Evolutionary conservation across 169 alveolate species (phyloP).

Genomic region (Eimeria necatrix): DNA sequence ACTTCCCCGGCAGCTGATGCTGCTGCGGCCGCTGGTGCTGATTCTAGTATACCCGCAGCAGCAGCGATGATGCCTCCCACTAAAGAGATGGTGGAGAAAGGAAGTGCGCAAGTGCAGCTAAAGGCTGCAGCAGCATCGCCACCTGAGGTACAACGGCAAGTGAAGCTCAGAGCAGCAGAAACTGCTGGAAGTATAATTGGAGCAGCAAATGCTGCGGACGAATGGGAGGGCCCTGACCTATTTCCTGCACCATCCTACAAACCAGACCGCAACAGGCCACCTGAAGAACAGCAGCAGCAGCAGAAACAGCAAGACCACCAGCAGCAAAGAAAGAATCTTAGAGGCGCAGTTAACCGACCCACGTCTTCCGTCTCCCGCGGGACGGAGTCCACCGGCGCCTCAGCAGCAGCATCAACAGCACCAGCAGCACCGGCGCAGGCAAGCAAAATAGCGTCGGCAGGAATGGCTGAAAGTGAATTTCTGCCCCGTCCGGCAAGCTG

Average conservation of each 20-base stretch:
- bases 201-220: slow-evolving; percentile 54
- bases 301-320: background rate
- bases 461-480: background rate
- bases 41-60: background rate
- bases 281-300: background rate
- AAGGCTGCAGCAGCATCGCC: background rate
- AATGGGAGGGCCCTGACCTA: slow-evolving; percentile 63
- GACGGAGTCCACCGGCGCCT: background rate
- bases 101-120: background rate
- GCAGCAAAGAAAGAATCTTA: background rate
- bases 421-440: background rate
- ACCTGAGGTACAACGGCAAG: background rate
- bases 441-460: background rate
- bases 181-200: background rate
- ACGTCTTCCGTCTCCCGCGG: background rate
- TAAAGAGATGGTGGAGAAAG: background rate
- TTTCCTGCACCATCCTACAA: background rate
- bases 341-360: background rate
- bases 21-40: background rate
- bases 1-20: too few species aligned
- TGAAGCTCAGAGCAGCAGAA: background rate
- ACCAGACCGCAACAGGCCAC: background rate
- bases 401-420: background rate
- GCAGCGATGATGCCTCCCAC: background rate
- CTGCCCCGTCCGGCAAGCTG: background rate